Base-by-base conservation (phyloP, 768 basidiomycete genomes). In the Boletus speciosus region DNA sequence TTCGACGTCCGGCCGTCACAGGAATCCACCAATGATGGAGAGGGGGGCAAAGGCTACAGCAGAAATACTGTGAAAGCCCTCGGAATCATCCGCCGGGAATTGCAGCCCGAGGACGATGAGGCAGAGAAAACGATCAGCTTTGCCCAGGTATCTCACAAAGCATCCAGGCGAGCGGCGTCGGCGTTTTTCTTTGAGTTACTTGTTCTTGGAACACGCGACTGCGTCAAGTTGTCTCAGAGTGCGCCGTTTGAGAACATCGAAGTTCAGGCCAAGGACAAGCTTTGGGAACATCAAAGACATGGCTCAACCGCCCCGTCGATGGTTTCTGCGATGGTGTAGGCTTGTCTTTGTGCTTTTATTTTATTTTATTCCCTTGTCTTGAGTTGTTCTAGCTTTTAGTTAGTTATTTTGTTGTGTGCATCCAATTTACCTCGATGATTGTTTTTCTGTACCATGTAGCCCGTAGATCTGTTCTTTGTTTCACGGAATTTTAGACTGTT, bases 161-260 rank as follows among this genome's bases (percentile, higher is more conserved):
- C 93, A 12, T 89, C 92, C 10, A 86, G 91, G 44, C 84, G 93
- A 39, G 97, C 94, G 12, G 93, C 96, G 1, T 84, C 96, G 1
- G 86, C 93, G 2, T 98, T 99, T 78, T 99, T 99, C 79, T 99
- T 99, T 67, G 97, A 99, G 71, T 73, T 98, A 34, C 85, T 99
- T 29, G 93, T 98, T 2, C 82, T 99, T 1, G 87, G 93, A 10
- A 98, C 96, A 5, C 86, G 91, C 34, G 95, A 98, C 69, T 93
- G 90, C 66, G 76, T 99, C 61, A 84, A 88, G 61, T 71, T 99
- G 41, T 73, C 82, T 7, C 97, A 99, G 68, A 63, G 67, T 6
- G 76, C 75, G 8, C 76, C 92, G 0, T 97, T 92, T 65, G 88
- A 85, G 57, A 93, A 96, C 70, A 97, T 98, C 53, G 81, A 88